phyloP scores from a whole-genome alignment of 768 basidiomycete genomes.

The Tephrocybe rancida region DNA sequence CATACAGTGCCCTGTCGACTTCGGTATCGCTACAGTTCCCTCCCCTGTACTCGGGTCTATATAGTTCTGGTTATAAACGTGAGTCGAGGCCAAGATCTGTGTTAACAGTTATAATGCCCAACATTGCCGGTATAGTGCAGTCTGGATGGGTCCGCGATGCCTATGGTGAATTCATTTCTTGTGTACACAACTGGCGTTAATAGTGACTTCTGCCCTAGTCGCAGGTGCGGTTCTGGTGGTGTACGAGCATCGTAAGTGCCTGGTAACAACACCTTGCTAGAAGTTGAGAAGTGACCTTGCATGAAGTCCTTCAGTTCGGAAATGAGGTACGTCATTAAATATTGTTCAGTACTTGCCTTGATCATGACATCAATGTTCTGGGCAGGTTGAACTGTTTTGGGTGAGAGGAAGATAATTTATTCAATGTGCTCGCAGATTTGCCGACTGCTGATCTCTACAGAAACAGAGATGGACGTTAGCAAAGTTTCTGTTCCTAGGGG shows the following conservation, averaged over 20 bases:
- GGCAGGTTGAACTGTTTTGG: not conserved
- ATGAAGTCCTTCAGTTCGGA: constrained; percentile 21
- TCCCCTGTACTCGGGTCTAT: too few relatives aligned
- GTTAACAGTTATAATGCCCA: not conserved
- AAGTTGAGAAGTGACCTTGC: not conserved
- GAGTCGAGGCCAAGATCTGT: not conserved
- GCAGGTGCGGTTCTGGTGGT: constrained; percentile 17
- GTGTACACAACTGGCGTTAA: not conserved
- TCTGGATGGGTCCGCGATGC: constrained; percentile 13
- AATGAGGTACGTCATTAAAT: constrained; percentile 19
- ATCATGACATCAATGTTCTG: not conserved
- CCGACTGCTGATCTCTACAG: not conserved
- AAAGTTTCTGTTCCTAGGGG: constrained; percentile 32
- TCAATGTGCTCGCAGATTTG: not conserved
- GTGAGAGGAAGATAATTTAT: too few relatives aligned
- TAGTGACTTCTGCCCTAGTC: constrained; percentile 7
- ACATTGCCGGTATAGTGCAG: constrained; percentile 1
- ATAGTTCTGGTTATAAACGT: not conserved
- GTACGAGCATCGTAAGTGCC: constrained; percentile 21
- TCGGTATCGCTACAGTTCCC: too few relatives aligned
- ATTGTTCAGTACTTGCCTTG: constrained; percentile 21
- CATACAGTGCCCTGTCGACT: too few relatives aligned
- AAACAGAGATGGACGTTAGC: constrained; percentile 29
- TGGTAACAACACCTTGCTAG: not conserved
- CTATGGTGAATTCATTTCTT: not conserved